Evolutionary conservation across 2,329 filamentous ascomycete species (phyloP), one percentile per base, ranked within the genome.

Genomic region (Microsporum canis): DNA sequence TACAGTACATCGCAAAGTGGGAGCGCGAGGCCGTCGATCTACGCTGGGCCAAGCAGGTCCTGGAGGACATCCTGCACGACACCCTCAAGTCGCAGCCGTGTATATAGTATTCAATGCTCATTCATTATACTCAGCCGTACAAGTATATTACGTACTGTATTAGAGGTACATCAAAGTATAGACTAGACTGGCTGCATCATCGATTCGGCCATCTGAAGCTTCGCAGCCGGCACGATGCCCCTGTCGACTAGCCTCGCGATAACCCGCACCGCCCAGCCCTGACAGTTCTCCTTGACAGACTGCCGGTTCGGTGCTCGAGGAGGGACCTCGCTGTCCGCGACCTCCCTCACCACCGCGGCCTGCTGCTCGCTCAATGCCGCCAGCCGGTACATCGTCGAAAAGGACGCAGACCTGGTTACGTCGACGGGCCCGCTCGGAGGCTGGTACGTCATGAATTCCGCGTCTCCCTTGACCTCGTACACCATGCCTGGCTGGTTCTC

Each of bases 391-490:
- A 67, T 51, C 10, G 63, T 63, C 3, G 58, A 60, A 23, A 64
- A 63, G 4, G 58, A 33, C 1, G 58, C 64, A 0, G 61, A 62
- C 3, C 57, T 57, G 3, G 58, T 43, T 2, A 67, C 43, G 57
- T 66, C 60, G 4, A 66, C 51, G n/a, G 23, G 49, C 0, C 49
- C 39, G 38, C 36, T 33, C 12, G 65, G 65, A 6, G 65, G 66
- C 45, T 63, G 33, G 39, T 69, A 71, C 4, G 8, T 61, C 65
- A 70, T 70, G n/a, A 60, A 56, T 61, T 68, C 60, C 33, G 67
- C 68, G 58, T 70, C 67, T 3, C 67, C 67, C 1, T 36, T 69
- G n/a, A 69, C 68, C 51, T 70, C 67, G 36, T 69, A 69, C 10
- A 67, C 59, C 57, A 59, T 58, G 5, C 66, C 68, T 0, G 64